phyloP scores from a whole-genome alignment of 2,329 filamentous ascomycete species.

The Phaeosphaeriaceae sp. region DNA sequence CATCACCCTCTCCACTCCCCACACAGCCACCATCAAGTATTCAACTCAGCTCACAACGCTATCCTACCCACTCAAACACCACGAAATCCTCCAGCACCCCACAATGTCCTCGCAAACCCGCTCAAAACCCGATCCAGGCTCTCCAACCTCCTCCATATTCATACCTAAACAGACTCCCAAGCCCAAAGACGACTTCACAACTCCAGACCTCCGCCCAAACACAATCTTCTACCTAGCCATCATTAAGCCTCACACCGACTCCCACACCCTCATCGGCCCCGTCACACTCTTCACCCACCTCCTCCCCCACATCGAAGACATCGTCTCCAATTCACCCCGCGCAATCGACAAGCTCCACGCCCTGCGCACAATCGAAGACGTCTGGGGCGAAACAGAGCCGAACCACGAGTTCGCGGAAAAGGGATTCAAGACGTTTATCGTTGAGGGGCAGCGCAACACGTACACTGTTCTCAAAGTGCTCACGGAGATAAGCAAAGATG shows the following conservation, averaged over 20 bases:
- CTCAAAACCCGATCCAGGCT: slow-evolving; percentile 8
- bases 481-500: slow-evolving; percentile 14
- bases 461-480: slow-evolving; percentile 20
- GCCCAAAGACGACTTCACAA: slow-evolving; percentile 22
- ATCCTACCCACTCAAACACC: neutral
- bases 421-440: slow-evolving; percentile 20
- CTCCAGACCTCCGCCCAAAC: neutral
- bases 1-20: neutral
- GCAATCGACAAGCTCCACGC: slow-evolving; percentile 28
- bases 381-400: slow-evolving; percentile 5
- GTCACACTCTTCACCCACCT: slow-evolving; percentile 20
- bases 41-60: neutral
- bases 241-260: slow-evolving; percentile 30
- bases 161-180: slow-evolving; percentile 8
- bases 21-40: neutral
- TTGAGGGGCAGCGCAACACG: slow-evolving; percentile 21
- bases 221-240: slow-evolving; percentile 34
- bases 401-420: slow-evolving; percentile 3
- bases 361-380: slow-evolving; percentile 7
- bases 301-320: slow-evolving; percentile 18
- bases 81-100: neutral
- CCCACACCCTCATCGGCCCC: slow-evolving; percentile 25
- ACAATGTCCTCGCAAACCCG: slow-evolving; percentile 16
- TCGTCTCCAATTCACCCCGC: slow-evolving; percentile 19
- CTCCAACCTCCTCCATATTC: neutral